Percentiles rank a stretch among this genome's conserved stretches.
These are phyloP conservation scores for Populus deltoides DNA, from an alignment of 345 rosid genomes.

Conservation along the genomic window DNA sequence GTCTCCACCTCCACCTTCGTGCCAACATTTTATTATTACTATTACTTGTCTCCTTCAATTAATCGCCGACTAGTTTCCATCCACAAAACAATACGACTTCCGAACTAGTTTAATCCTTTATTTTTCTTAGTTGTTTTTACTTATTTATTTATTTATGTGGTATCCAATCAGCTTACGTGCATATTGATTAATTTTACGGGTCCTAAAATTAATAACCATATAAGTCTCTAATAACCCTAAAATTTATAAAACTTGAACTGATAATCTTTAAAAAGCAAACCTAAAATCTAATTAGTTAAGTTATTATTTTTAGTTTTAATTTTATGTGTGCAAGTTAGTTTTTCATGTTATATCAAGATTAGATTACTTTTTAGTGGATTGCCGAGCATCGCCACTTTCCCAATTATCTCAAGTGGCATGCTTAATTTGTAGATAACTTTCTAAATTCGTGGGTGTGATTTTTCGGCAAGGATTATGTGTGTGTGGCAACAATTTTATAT, in stretches of 20 bases:
- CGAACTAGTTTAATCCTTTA: not conserved
- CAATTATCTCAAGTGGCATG: not conserved
- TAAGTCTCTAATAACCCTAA: fast-evolving
- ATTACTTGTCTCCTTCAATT: not conserved
- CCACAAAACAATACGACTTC: not conserved
- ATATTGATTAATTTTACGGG: too few species aligned
- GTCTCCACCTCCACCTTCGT: constrained; percentile 5
- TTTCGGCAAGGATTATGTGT: too few species aligned
- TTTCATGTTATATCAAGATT: too few species aligned
- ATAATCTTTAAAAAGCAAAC: fast-evolving
- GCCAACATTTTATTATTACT: not conserved
- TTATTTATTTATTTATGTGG: too few species aligned
- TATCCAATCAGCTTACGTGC: too few species aligned
- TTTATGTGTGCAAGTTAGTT: too few species aligned
- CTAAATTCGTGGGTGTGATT: not conserved
- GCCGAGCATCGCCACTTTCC: not conserved
- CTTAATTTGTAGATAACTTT: too few species aligned
- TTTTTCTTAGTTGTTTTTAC: not conserved
- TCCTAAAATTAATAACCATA: too few species aligned
- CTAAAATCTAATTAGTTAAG: fast-evolving
- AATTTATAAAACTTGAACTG: fast-evolving
- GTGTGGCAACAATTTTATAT: not conserved
- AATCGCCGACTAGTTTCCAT: constrained; percentile 25
- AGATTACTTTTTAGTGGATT: too few species aligned
- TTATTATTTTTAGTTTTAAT: not conserved